A percentile compares a stretch with the other conserved stretches of the same genome.
phyloP scores from a whole-genome alignment of 371 early-diverging fungal species.

The Rhizopus sp. region DNA sequence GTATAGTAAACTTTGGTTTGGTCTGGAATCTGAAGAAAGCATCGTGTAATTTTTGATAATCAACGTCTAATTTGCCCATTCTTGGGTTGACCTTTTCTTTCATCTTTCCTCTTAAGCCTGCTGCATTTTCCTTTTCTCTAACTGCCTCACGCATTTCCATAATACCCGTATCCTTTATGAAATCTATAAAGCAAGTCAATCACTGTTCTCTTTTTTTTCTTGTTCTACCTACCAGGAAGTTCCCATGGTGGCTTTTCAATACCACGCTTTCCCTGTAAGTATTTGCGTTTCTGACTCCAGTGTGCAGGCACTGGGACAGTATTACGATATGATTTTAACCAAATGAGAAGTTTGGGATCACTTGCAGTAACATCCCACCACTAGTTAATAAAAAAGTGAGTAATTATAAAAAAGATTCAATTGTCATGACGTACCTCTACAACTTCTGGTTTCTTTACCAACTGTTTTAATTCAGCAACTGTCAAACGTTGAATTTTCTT shows the following conservation, averaged over 20 bases:
- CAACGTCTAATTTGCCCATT: conserved; percentile 95
- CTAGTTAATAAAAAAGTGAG: conserved; percentile 1
- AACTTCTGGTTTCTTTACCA: conserved; percentile 90
- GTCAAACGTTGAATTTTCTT: conserved; percentile 51
- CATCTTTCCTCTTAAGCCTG: conserved; percentile 81
- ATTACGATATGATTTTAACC: conserved; percentile 88
- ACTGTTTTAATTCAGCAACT: conserved; percentile 92
- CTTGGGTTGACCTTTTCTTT: conserved; percentile 91
- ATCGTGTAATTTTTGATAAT: conserved; percentile 96
- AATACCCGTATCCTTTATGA: conserved; percentile 96
- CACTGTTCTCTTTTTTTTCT: background rate
- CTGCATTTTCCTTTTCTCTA: conserved; percentile 81
- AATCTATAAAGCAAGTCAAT: conserved; percentile 54
- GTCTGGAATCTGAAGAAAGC: conserved; percentile 97
- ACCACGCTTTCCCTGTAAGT: conserved; percentile 94
- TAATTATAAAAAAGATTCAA: background rate
- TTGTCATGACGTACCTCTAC: conserved; percentile 76
- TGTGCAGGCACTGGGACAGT: conserved; percentile 96
- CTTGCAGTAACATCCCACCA: conserved; percentile 87
- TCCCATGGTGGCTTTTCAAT: conserved; percentile 95
- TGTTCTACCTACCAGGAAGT: conserved; percentile 68
- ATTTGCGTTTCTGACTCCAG: conserved; percentile 97
- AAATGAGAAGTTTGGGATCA: conserved; percentile 90
- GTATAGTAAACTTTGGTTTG: conserved; percentile 78
- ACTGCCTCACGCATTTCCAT: conserved; percentile 93